Conservation (phyloP, 768 basidiomycete genomes). For the Lactarius hatsudake region DNA sequence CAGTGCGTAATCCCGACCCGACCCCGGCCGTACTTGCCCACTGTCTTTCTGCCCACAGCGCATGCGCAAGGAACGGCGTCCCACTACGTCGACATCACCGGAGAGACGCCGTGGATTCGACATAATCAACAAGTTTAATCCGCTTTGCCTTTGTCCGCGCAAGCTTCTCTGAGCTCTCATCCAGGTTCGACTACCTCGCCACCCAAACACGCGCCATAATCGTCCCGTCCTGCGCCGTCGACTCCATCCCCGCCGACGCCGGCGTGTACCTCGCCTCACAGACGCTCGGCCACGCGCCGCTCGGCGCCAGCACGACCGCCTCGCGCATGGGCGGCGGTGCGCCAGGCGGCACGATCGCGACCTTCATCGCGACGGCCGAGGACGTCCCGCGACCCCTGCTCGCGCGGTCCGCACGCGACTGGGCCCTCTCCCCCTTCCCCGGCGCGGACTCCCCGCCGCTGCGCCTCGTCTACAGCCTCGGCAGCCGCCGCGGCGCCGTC, state of each 20-base stretch:
- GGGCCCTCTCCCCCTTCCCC: conserved; percentile 40
- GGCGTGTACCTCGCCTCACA: conserved; percentile 65
- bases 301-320: conserved; percentile 58
- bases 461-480: conserved; percentile 39
- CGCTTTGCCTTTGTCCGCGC: not conserved
- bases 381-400: conserved; percentile 36
- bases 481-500: conserved; percentile 33
- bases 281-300: conserved; percentile 51
- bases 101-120: conserved; percentile 68
- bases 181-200: conserved; percentile 70
- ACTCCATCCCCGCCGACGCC: conserved; percentile 76
- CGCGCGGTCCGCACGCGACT: conserved; percentile 36
- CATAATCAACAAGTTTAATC: conserved; percentile 56
- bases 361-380: conserved; percentile 35
- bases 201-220: conserved; percentile 70
- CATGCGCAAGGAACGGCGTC: conserved; percentile 68
- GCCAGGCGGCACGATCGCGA: conserved; percentile 62
- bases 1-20: conserved; percentile 38
- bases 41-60: conserved; percentile 37
- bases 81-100: conserved; percentile 88
- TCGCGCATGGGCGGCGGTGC: conserved; percentile 47
- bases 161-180: conserved; percentile 7
- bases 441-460: conserved; percentile 36
- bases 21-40: not conserved
- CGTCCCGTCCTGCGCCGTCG: conserved; percentile 74